Percentiles rank a stretch among this genome's conserved stretches.
phyloP scores from a whole-genome alignment of 306 rosid genomes.

The Calophaca sinica region DNA sequence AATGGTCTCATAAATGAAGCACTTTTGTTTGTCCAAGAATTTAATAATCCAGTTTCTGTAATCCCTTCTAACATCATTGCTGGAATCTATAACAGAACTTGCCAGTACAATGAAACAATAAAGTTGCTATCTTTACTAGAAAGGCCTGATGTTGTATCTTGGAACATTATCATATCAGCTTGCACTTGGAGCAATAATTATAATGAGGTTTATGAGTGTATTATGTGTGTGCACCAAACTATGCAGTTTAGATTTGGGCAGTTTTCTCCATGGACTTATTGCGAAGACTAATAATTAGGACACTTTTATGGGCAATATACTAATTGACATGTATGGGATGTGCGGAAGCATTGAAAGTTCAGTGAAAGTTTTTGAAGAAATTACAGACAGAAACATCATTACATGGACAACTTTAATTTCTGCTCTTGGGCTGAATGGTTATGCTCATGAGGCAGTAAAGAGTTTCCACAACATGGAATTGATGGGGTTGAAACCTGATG shows the following conservation, averaged over 20 bases:
- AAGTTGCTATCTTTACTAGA: slow-evolving; percentile 64
- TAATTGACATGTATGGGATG: slow-evolving; percentile 66
- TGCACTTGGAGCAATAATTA: slow-evolving; percentile 59
- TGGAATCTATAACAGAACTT: slow-evolving; percentile 64
- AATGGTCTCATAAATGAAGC: slow-evolving; percentile 69
- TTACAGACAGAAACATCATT: slow-evolving; percentile 58
- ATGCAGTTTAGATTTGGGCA: slow-evolving; percentile 66
- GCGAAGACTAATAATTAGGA: slow-evolving; percentile 51
- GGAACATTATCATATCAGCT: slow-evolving; percentile 76
- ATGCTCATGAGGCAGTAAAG: slow-evolving; percentile 58
- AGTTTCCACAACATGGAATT: slow-evolving; percentile 67
- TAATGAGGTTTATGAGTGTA: slow-evolving; percentile 58
- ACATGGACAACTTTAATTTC: slow-evolving; percentile 82
- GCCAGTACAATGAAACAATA: slow-evolving; percentile 58
- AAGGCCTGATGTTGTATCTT: slow-evolving; percentile 67
- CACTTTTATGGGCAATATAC: slow-evolving; percentile 30
- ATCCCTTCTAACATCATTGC: slow-evolving; percentile 66
- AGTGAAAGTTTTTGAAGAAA: slow-evolving; percentile 61
- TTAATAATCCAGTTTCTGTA: slow-evolving; percentile 49
- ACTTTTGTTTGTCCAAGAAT: slow-evolving; percentile 52
- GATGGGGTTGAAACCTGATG: slow-evolving; percentile 63
- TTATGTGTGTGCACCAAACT: slow-evolving; percentile 61
- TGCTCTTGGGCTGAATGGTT: slow-evolving; percentile 72
- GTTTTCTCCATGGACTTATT: slow-evolving; percentile 70
- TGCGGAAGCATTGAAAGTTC: slow-evolving; percentile 67